These are phyloP conservation scores for Leishmania gerbilli DNA, from an alignment of 208 protist species.

Conservation along the genomic window DNA sequence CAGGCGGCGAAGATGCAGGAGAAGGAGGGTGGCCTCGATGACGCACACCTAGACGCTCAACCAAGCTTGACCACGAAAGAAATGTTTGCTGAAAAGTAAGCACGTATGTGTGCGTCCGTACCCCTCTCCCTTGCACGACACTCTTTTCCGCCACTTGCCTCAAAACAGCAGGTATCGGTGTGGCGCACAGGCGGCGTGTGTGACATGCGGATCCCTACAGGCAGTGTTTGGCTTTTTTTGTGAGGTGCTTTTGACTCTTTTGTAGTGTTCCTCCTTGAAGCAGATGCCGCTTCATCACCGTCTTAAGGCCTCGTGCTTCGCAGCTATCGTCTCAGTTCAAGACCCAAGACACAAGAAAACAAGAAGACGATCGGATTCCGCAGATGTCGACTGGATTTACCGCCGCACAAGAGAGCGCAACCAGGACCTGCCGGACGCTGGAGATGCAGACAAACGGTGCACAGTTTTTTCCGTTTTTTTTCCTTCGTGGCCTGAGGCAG, in stretches of 20 bases:
- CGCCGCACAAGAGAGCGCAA: neutral
- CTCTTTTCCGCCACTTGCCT: neutral
- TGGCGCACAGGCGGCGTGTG: neutral
- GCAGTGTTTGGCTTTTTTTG: neutral
- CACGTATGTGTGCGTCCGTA: slow-evolving; percentile 5
- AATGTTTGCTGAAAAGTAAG: slow-evolving; percentile 45
- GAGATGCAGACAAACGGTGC: neutral
- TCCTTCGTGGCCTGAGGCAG: neutral
- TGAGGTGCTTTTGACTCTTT: neutral
- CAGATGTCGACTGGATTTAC: neutral
- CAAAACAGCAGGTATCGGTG: neutral
- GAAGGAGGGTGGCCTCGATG: slow-evolving; percentile 31
- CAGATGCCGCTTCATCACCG: neutral
- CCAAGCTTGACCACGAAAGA: slow-evolving; percentile 54
- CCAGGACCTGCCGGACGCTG: neutral
- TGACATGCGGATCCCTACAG: neutral
- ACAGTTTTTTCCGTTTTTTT: too few species aligned
- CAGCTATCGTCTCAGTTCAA: neutral
- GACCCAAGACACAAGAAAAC: neutral
- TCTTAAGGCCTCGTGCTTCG: neutral
- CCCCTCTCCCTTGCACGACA: neutral
- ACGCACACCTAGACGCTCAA: slow-evolving; percentile 50
- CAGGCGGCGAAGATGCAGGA: slow-evolving; percentile 59
- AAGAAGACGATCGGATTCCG: neutral
- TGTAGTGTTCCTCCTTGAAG: neutral